Percentiles rank a stretch among this genome's conserved stretches.
Conservation (phyloP, 768 basidiomycete genomes). For the Tricholoma saponaceum region DNA sequence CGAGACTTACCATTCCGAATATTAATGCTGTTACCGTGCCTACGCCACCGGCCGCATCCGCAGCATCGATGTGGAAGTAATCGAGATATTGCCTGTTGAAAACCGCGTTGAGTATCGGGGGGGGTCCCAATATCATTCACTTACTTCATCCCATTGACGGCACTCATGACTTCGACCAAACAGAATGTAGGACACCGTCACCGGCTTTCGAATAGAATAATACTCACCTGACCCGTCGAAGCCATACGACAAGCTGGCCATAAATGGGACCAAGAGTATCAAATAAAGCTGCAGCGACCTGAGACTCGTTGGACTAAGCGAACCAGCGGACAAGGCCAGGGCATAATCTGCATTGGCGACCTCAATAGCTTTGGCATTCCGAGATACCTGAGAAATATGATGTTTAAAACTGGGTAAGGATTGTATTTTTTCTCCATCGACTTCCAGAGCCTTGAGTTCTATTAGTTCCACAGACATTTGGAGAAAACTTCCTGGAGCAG, state of each 20-base stretch:
- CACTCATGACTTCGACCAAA: slow-evolving; percentile 36
- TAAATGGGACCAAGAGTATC: slow-evolving; percentile 39
- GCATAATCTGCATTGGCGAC: slow-evolving; percentile 39
- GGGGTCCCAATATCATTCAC: slow-evolving; percentile 8
- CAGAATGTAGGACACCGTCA: neutral
- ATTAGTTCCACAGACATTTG: slow-evolving; percentile 14
- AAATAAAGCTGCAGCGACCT: slow-evolving; percentile 38
- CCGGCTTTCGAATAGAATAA: neutral
- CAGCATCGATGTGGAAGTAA: slow-evolving; percentile 36
- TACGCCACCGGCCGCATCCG: slow-evolving; percentile 38
- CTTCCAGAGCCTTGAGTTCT: slow-evolving; percentile 5
- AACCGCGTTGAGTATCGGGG: neutral
- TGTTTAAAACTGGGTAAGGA: neutral
- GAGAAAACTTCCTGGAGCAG: neutral
- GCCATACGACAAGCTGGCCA: slow-evolving; percentile 43
- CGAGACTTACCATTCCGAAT: slow-evolving; percentile 36
- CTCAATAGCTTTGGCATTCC: slow-evolving; percentile 21
- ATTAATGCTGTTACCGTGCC: slow-evolving; percentile 41
- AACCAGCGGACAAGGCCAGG: slow-evolving; percentile 38
- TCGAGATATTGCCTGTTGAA: slow-evolving; percentile 32
- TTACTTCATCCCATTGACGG: slow-evolving; percentile 44
- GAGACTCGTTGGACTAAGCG: slow-evolving; percentile 33
- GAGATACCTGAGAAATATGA: slow-evolving; percentile 5
- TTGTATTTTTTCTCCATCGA: slow-evolving; percentile 9
- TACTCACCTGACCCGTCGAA: slow-evolving; percentile 41